A percentile compares a stretch with the other conserved stretches of the same genome.
phyloP scores from a whole-genome alignment of 345 rosid genomes.

The Gossypioides kirkii region DNA sequence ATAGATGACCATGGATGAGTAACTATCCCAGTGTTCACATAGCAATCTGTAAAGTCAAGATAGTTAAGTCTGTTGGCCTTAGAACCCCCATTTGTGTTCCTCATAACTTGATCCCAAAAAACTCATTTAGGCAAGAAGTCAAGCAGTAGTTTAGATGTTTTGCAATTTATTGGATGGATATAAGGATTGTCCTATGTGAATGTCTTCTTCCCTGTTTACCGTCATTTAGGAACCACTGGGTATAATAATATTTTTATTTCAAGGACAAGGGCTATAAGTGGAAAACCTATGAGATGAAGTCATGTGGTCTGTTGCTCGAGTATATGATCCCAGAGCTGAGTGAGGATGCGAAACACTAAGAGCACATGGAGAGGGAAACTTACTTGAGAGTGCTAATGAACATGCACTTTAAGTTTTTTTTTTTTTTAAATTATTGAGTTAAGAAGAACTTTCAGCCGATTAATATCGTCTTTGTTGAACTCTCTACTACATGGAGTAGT shows the following conservation, averaged over 20 bases:
- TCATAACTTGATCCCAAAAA: not conserved
- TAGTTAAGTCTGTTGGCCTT: not conserved
- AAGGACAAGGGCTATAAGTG: not conserved
- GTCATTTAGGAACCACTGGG: not conserved
- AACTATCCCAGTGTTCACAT: not conserved
- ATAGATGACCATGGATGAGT: not conserved
- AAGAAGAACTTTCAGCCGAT: not conserved
- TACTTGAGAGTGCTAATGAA: not conserved
- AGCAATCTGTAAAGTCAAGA: not conserved
- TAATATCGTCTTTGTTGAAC: not conserved
- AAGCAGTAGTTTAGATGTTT: slow-evolving; percentile 1
- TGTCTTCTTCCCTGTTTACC: not conserved
- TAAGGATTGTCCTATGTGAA: not conserved
- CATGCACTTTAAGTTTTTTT: not conserved
- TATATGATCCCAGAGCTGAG: not conserved
- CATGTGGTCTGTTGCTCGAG: not conserved
- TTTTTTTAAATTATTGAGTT: not conserved
- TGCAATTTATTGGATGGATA: not conserved
- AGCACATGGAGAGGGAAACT: not conserved
- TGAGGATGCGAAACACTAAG: not conserved
- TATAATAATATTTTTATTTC: not conserved
- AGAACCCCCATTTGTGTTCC: not conserved
- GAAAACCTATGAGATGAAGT: not conserved
- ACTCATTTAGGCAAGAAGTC: not conserved
- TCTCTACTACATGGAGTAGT: not conserved